phyloP scores from a whole-genome alignment of 2,329 filamentous ascomycete species.

The Alternaria consortialis region DNA sequence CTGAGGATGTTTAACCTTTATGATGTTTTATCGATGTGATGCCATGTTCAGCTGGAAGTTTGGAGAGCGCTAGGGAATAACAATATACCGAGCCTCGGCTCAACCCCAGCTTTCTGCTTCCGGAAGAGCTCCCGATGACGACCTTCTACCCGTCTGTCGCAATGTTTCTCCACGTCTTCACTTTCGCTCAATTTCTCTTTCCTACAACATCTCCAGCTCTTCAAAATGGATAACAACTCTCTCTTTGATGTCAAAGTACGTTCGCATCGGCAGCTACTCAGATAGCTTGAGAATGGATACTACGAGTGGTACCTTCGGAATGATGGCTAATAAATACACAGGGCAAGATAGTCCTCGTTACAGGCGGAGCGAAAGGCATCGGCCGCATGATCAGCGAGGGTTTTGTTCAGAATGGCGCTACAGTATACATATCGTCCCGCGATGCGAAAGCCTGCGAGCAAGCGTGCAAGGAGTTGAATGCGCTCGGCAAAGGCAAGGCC shows the following conservation, averaged over 20 bases:
- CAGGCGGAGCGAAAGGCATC: conserved; percentile 65
- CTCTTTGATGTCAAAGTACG: conserved; percentile 51
- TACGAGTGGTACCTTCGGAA: too few relatives aligned
- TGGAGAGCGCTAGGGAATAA: conserved; percentile 6
- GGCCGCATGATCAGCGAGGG: conserved; percentile 74
- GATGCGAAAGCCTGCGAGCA: conserved; percentile 69
- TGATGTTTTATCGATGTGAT: not conserved
- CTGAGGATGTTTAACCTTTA: not conserved
- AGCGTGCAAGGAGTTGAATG: conserved; percentile 66
- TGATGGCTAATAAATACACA: conserved; percentile 10
- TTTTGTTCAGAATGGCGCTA: conserved; percentile 70
- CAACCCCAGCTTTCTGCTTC: conserved; percentile 30
- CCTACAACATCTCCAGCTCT: not conserved
- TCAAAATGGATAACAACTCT: conserved; percentile 46
- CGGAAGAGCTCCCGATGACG: conserved; percentile 17
- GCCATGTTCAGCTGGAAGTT: not conserved
- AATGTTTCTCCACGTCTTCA: conserved; percentile 6
- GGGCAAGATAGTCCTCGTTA: conserved; percentile 58
- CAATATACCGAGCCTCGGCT: conserved; percentile 35
- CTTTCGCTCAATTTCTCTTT: not conserved
- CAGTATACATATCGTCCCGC: conserved; percentile 74
- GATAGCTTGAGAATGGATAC: too few relatives aligned
- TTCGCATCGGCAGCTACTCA: too few relatives aligned
- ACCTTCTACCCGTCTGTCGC: conserved; percentile 10
- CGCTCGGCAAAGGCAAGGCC: conserved; percentile 65